A percentile compares a stretch with the other conserved stretches of the same genome.
phyloP scores from a whole-genome alignment of 192 early-diverging fungal genomes.

The Backusella sp. region DNA sequence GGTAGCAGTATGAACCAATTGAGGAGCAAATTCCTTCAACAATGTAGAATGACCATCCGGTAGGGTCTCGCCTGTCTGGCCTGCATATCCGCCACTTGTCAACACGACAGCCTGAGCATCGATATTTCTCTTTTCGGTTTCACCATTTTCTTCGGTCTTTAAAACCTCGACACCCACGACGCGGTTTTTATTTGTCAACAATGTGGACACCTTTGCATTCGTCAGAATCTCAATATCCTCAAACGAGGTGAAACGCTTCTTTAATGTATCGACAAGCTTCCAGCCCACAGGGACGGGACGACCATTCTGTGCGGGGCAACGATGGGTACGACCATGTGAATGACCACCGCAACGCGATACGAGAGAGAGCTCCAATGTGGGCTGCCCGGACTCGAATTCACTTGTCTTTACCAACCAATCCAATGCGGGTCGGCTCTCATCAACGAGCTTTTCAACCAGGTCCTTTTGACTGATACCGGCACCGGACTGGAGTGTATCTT shows the following conservation, averaged over 20 bases:
- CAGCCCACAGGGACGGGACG: slow-evolving; percentile 57
- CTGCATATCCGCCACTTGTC: slow-evolving; percentile 82
- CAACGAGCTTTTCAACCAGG: slow-evolving; percentile 66
- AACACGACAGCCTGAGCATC: slow-evolving; percentile 60
- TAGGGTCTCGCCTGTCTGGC: slow-evolving; percentile 56
- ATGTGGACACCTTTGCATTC: slow-evolving; percentile 48
- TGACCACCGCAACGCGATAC: slow-evolving; percentile 79
- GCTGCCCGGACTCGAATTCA: slow-evolving; percentile 54
- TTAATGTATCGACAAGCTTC: slow-evolving; percentile 74
- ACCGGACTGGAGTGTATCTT: slow-evolving; percentile 72
- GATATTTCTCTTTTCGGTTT: slow-evolving; percentile 35
- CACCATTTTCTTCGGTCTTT: not conserved
- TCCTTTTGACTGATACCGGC: slow-evolving; percentile 54
- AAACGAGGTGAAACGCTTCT: slow-evolving; percentile 34
- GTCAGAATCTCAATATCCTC: slow-evolving; percentile 23
- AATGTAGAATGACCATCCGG: slow-evolving; percentile 23
- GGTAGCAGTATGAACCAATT: slow-evolving; percentile 50
- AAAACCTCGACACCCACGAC: slow-evolving; percentile 59
- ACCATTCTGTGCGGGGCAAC: slow-evolving; percentile 41
- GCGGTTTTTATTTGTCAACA: slow-evolving; percentile 46
- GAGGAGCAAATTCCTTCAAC: slow-evolving; percentile 62
- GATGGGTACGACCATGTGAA: slow-evolving; percentile 75
- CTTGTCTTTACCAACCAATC: slow-evolving; percentile 56
- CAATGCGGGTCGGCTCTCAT: slow-evolving; percentile 65
- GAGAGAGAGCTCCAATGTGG: slow-evolving; percentile 59